These are phyloP conservation scores for Agrocybe praecox DNA, from an alignment of 768 basidiomycete genomes.

Conservation along the genomic window DNA sequence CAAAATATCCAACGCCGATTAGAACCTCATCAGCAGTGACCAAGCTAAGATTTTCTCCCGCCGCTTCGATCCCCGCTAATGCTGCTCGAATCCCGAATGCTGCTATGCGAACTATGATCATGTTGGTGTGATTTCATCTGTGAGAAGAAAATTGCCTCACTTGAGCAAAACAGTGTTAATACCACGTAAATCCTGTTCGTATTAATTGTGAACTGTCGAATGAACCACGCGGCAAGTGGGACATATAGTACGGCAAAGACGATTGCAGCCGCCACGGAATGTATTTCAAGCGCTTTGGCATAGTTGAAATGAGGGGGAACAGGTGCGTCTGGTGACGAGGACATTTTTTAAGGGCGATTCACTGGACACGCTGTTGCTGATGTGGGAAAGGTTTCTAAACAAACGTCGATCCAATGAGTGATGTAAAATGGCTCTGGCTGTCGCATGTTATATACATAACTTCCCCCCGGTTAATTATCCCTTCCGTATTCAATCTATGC, in stretches of 20 bases:
- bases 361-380: too few relatives aligned
- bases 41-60: slow-evolving; percentile 32
- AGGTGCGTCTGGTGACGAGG: too few relatives aligned
- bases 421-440: too few relatives aligned
- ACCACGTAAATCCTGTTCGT: slow-evolving; percentile 35
- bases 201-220: slow-evolving; percentile 27
- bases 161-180: slow-evolving; percentile 38
- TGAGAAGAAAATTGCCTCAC: slow-evolving; percentile 24
- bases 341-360: too few relatives aligned
- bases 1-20: slow-evolving; percentile 45
- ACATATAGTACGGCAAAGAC: slow-evolving; percentile 39
- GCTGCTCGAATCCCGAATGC: slow-evolving; percentile 44
- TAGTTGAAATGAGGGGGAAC: slow-evolving; percentile 28
- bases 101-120: slow-evolving; percentile 36
- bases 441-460: too few relatives aligned
- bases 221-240: slow-evolving; percentile 32
- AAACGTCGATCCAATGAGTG: too few relatives aligned
- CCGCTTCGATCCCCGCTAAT: slow-evolving; percentile 30
- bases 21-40: slow-evolving; percentile 42
- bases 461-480: too few relatives aligned
- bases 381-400: too few relatives aligned
- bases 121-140: not conserved
- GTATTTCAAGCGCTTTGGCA: slow-evolving; percentile 32
- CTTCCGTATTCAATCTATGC: too few relatives aligned
- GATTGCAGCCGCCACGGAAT: slow-evolving; percentile 34